Base-by-base conservation (phyloP, 768 basidiomycete species). In the Podaxis pistillaris region DNA sequence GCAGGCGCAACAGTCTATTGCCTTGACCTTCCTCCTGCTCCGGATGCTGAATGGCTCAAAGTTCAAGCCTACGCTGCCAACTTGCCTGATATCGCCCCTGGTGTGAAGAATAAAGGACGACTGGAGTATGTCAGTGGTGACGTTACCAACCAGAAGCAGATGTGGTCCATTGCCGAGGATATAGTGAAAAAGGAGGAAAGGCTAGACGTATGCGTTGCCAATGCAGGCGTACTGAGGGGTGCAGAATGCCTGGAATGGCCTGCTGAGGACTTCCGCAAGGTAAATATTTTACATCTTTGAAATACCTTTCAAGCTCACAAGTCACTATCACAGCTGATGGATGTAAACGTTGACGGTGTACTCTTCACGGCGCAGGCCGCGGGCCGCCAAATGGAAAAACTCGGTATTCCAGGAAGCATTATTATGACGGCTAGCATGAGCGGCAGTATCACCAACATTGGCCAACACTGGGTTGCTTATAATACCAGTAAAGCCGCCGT, bases 401-500 rank as follows among this genome's bases (percentile, higher is more conserved):
- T 80, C 11, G 76, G 77, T 1, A 77, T 68, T 0, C 73, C 71
- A 15, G 87, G 86, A 3, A 85, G 83, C 61, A 86, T 88, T 63
- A 78, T 88, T 54, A 53, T 87, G 68, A 83, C 82, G 19, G 87
- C 82, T 22, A 84, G 83, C 33, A 86, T 88, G 82, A 83, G 80
- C 15, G 87, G 85, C 0, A 81, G 79, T 41, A 79, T 90, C 61
- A 80, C 87, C 49, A 89, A 89, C 74, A 50, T 69, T 66, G 65
- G 61, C 65, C 86, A 88, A 64, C 79, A 83, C 17, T 90, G 86
- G 87, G 80, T 86, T 40, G 85, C 87, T 1, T 91, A 91, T 73
- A 90, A 90, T 70, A 82, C 84, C 22, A 86, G 84, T 73, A 92
- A 91, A 74, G 79, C 86, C 1, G 90, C 87, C n/a, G 86, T 92